A percentile compares a stretch with the other conserved stretches of the same genome.
These are phyloP conservation scores for Trichosporon inkin DNA, from an alignment of 1,284 basidiomycete species.

Conservation along the genomic window DNA sequence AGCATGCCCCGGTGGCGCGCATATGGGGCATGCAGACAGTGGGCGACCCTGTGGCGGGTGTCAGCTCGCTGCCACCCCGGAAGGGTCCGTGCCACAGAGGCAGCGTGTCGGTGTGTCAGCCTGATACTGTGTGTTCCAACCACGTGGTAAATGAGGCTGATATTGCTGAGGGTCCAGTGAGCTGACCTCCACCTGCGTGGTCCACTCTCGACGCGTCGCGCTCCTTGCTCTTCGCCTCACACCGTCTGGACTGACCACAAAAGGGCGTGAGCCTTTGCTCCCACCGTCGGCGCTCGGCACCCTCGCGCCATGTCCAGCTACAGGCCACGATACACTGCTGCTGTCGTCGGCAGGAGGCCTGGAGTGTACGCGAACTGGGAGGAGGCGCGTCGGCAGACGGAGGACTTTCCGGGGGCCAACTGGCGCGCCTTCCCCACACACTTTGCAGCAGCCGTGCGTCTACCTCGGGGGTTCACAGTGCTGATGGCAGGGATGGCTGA, in stretches of 20 bases:
- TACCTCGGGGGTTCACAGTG: neutral
- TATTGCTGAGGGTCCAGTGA: neutral
- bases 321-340: neutral
- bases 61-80: neutral
- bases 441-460: neutral
- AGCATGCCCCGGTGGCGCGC: constrained; percentile 2
- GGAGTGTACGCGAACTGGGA: neutral
- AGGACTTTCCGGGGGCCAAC: neutral
- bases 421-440: neutral
- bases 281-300: neutral
- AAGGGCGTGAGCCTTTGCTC: neutral
- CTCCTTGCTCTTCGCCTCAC: neutral
- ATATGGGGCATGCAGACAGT: neutral
- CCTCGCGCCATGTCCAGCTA: neutral
- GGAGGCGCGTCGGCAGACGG: neutral
- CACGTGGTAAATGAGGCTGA: neutral
- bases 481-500: neutral
- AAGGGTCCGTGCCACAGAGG: constrained; percentile 1
- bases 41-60: neutral
- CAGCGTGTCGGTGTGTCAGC: neutral
- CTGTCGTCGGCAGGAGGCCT: neutral
- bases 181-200: neutral
- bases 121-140: neutral
- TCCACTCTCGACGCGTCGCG: neutral
- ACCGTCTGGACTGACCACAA: neutral